Evolutionary conservation across 805 yeast genomes (phyloP).

Genomic region (Dipodascopsis uninucleata): DNA sequence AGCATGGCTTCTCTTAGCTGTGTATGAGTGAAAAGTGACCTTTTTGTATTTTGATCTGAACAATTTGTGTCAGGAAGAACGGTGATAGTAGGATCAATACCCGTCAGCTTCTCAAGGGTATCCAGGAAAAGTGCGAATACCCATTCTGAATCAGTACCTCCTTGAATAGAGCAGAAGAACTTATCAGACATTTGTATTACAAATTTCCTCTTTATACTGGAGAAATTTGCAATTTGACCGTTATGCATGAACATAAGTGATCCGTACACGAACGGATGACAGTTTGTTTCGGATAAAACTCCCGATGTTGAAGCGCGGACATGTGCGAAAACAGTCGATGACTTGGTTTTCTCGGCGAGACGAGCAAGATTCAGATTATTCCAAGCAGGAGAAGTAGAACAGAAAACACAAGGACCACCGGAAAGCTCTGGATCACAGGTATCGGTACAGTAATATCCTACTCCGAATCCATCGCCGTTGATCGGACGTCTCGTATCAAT

Average conservation of each 20-base stretch:
- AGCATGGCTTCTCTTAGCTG: constrained; percentile 64
- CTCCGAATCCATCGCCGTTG: constrained; percentile 98
- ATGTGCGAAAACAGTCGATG: constrained; percentile 84
- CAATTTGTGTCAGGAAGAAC: too few species aligned
- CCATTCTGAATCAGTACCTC: constrained; percentile 94
- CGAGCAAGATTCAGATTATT: constrained; percentile 86
- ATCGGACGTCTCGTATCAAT: constrained; percentile 87
- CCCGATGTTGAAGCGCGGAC: constrained; percentile 97
- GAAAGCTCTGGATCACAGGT: constrained; percentile 50
- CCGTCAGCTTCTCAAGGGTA: constrained; percentile 67
- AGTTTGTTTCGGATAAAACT: constrained; percentile 87
- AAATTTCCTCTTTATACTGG: constrained; percentile 65
- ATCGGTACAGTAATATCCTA: constrained; percentile 76
- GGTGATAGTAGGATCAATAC: constrained; percentile 77
- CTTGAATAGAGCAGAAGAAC: constrained; percentile 77
- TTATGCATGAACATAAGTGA: constrained; percentile 95
- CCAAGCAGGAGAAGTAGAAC: constrained; percentile 98
- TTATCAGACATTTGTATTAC: constrained; percentile 72
- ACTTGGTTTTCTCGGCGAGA: constrained; percentile 81
- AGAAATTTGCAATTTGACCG: constrained; percentile 72
- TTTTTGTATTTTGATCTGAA: constrained; percentile 39
- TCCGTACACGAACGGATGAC: constrained; percentile 92
- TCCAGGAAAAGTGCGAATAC: constrained; percentile 86
- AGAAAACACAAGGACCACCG: constrained; percentile 83
- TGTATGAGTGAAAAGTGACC: constrained; percentile 45